Conservation (phyloP, 805 yeast species). For the Aciculoconidium aculeatum region DNA sequence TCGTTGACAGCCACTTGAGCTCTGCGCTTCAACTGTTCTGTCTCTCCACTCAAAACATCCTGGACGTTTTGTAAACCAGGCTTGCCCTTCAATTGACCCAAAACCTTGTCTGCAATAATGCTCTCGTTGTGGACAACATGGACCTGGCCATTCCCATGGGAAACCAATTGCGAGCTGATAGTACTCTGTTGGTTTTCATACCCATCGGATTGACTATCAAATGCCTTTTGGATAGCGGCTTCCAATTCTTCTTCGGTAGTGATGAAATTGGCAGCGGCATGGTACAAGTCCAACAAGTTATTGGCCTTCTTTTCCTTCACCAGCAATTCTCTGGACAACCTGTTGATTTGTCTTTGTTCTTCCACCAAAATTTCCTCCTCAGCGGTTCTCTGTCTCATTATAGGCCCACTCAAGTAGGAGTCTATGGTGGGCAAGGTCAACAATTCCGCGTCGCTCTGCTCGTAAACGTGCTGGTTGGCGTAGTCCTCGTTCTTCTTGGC, state of each 20-base stretch:
- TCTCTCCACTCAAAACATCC: slow-evolving; percentile 34
- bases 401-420: slow-evolving; percentile 56
- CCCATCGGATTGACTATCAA: slow-evolving; percentile 35
- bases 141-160: slow-evolving; percentile 24
- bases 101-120: slow-evolving; percentile 29
- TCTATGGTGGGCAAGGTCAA: slow-evolving; percentile 80
- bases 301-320: slow-evolving; percentile 49
- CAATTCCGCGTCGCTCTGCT: slow-evolving; percentile 47
- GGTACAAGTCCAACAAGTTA: slow-evolving; percentile 63
- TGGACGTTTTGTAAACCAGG: slow-evolving; percentile 36
- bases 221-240: slow-evolving; percentile 52
- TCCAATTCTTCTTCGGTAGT: slow-evolving; percentile 65
- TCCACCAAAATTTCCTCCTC: slow-evolving; percentile 57
- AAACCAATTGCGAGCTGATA: slow-evolving; percentile 31
- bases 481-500: slow-evolving; percentile 23
- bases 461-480: slow-evolving; percentile 25
- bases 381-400: slow-evolving; percentile 65
- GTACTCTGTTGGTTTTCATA: slow-evolving; percentile 29
- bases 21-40: slow-evolving; percentile 29
- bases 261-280: slow-evolving; percentile 62
- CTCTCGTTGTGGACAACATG: slow-evolving; percentile 26
- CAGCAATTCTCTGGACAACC: slow-evolving; percentile 48
- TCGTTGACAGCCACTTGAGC: slow-evolving; percentile 30
- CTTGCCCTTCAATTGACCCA: slow-evolving; percentile 36
- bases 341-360: slow-evolving; percentile 63